A percentile compares a stretch with the other conserved stretches of the same genome.
phyloP scores from a whole-genome alignment of 768 basidiomycete species.

The Tephrocybe sp. region DNA sequence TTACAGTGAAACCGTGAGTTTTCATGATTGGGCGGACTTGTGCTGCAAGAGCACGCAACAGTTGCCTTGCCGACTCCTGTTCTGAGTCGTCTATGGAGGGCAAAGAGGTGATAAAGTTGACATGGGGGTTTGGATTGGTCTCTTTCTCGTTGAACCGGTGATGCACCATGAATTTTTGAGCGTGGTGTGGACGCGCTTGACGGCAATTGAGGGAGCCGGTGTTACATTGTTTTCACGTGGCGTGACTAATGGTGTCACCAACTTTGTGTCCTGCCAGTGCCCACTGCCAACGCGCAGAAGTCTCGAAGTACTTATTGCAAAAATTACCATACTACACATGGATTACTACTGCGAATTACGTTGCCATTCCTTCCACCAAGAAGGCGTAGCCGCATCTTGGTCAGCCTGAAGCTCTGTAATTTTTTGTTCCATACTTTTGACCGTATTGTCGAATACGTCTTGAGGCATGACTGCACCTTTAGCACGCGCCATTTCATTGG shows the following conservation, averaged over 20 bases:
- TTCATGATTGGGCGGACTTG: slow-evolving; percentile 87
- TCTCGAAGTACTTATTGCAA: too few species aligned
- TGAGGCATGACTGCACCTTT: not conserved
- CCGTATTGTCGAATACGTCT: slow-evolving; percentile 12
- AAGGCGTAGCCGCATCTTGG: slow-evolving; percentile 21
- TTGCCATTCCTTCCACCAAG: slow-evolving; percentile 29
- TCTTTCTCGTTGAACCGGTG: slow-evolving; percentile 66
- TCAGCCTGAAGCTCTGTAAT: slow-evolving; percentile 11
- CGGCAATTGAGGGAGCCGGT: too few species aligned
- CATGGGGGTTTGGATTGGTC: slow-evolving; percentile 68
- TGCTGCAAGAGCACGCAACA: slow-evolving; percentile 76
- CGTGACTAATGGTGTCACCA: too few species aligned
- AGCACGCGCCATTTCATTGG: not conserved
- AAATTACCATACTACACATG: too few species aligned
- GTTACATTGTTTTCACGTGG: too few species aligned
- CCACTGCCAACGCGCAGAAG: too few species aligned
- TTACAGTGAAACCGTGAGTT: slow-evolving; percentile 67
- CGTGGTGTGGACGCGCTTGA: too few species aligned
- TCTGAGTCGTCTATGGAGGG: slow-evolving; percentile 35
- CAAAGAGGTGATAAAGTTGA: slow-evolving; percentile 74
- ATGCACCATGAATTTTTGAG: slow-evolving; percentile 56
- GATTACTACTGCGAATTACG: not conserved
- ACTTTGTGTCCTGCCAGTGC: too few species aligned
- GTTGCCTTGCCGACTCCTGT: slow-evolving; percentile 64
- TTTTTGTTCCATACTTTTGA: slow-evolving; percentile 17